Conservation (phyloP, 306 rosid species). For the Cotoneaster glaucophyllus region DNA sequence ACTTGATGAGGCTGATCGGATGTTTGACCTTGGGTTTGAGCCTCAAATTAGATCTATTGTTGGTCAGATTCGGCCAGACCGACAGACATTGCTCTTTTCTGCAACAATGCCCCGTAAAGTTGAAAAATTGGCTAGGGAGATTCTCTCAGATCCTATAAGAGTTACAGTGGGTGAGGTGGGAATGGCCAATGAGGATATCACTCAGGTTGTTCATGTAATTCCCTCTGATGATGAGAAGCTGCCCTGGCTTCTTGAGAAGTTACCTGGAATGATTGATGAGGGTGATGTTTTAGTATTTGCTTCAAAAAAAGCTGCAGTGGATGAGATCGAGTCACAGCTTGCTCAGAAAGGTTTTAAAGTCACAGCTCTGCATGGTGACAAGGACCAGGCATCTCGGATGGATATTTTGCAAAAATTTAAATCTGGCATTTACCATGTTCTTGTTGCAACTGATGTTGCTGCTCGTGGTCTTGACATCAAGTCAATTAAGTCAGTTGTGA, state of each 20-base stretch:
- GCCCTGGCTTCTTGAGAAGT: constrained; percentile 81
- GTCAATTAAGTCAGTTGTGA: constrained; percentile 92
- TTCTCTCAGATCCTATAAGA: constrained; percentile 80
- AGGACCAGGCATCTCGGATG: constrained; percentile 96
- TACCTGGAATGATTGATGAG: constrained; percentile 80
- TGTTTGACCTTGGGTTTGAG: constrained; percentile 99
- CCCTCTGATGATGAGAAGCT: constrained; percentile 83
- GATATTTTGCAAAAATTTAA: constrained; percentile 86
- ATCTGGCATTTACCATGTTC: constrained; percentile 82
- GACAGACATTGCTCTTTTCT: constrained; percentile 92
- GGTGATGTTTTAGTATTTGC: constrained; percentile 94
- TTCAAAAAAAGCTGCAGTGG: constrained; percentile 88
- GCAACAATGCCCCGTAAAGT: constrained; percentile 95
- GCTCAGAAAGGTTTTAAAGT: constrained; percentile 64
- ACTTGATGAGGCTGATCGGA: constrained; percentile 98
- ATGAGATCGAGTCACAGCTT: constrained; percentile 82
- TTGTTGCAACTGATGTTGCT: constrained; percentile 97
- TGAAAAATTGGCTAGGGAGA: constrained; percentile 93
- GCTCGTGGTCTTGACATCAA: constrained; percentile 99
- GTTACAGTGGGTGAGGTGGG: constrained; percentile 98
- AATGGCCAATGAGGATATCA: constrained; percentile 95
- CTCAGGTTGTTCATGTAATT: constrained; percentile 89
- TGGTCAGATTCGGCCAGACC: constrained; percentile 97
- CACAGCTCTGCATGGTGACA: constrained; percentile 95
- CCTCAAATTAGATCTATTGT: constrained; percentile 95